phyloP scores from a whole-genome alignment of 768 basidiomycete genomes.

The Lentinus tigrinus region DNA sequence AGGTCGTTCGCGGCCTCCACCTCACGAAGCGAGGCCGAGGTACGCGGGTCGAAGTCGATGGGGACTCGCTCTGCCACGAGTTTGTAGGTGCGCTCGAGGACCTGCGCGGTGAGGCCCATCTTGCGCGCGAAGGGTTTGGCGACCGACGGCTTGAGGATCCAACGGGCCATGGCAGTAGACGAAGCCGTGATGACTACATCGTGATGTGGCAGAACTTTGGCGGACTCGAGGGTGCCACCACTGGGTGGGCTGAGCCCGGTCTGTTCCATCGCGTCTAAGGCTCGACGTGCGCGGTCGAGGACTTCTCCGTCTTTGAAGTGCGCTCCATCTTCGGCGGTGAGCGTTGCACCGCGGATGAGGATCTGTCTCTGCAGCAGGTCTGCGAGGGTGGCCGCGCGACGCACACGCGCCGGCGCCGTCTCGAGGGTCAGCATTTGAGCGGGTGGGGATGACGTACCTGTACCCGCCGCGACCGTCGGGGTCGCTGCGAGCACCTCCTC shows the following conservation, averaged over 20 bases:
- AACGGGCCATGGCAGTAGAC: not conserved
- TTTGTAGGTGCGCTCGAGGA: slow-evolving; percentile 6
- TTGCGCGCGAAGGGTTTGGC: slow-evolving; percentile 1
- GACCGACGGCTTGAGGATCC: slow-evolving; percentile 1
- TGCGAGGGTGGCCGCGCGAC: not conserved
- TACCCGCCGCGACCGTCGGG: too few relatives aligned
- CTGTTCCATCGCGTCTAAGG: not conserved
- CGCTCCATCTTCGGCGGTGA: not conserved
- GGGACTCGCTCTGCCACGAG: slow-evolving; percentile 4
- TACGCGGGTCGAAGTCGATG: not conserved
- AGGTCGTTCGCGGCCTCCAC: not conserved
- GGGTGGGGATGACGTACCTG: not conserved
- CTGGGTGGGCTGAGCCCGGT: not conserved
- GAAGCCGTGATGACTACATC: not conserved
- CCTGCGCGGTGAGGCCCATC: not conserved
- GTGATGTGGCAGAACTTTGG: not conserved
- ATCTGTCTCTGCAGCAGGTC: slow-evolving; percentile 4
- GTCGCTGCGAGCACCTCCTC: not conserved
- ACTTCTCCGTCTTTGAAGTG: not conserved
- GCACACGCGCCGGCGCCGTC: not conserved
- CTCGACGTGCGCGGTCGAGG: not conserved
- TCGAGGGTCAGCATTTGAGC: not conserved
- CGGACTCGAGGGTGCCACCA: not conserved
- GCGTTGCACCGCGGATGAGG: not conserved
- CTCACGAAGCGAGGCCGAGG: not conserved